Percentiles rank a stretch among this genome's conserved stretches.
Evolutionary conservation across 192 early-diverging fungal genomes (phyloP).

Genomic region (Diversispora epigaea): DNA sequence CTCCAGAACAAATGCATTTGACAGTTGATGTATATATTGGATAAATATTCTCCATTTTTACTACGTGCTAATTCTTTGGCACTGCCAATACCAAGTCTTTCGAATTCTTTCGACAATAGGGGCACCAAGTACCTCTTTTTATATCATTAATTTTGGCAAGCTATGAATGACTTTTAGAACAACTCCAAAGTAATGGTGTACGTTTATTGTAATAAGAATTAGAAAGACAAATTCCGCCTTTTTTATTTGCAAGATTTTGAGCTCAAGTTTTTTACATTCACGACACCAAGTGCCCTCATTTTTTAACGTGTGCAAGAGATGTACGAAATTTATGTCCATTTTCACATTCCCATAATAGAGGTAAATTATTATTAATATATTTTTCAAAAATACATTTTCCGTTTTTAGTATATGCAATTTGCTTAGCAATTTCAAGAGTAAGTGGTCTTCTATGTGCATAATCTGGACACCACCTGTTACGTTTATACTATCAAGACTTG

Average conservation of each 20-base stretch:
- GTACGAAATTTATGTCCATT: neutral
- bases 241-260: neutral
- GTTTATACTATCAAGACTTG: too few relatives aligned
- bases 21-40: conserved; percentile 1
- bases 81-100: conserved; percentile 9
- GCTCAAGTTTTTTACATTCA: neutral
- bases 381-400: conserved; percentile 2
- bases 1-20: neutral
- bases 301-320: neutral
- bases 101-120: too few relatives aligned
- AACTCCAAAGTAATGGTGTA: neutral
- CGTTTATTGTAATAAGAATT: neutral
- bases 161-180: neutral
- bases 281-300: neutral
- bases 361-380: conserved; percentile 1
- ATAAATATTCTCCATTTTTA: conserved; percentile 16
- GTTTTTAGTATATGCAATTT: neutral
- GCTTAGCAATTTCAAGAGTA: too few relatives aligned
- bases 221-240: neutral
- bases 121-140: neutral
- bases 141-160: neutral
- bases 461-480: too few relatives aligned
- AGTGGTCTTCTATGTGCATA: too few relatives aligned
- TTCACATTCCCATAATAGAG: neutral
- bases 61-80: conserved; percentile 11